Evolutionary conservation across 345 rosid genomes (phyloP).

Genomic region (Brassica rapa): DNA sequence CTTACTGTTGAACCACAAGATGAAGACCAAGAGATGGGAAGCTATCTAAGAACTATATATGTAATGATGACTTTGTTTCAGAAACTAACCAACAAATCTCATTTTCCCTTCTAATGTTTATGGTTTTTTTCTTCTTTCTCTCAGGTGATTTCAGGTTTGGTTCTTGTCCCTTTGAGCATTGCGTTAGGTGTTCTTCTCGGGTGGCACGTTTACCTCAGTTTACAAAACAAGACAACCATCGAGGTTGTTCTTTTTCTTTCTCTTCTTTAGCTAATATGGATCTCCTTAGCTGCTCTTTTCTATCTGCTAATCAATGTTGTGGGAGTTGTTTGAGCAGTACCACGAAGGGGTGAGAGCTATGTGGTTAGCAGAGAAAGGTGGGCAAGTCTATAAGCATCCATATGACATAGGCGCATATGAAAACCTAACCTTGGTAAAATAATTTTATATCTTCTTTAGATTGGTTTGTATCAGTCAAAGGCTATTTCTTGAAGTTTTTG

Average conservation of each 20-base stretch:
- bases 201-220: constrained; percentile 83
- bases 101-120: constrained; percentile 7
- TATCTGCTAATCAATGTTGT: constrained; percentile 8
- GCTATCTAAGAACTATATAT: constrained; percentile 62
- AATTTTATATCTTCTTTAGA: constrained; percentile 1
- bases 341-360: constrained; percentile 93
- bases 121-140: background rate
- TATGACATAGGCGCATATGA: constrained; percentile 73
- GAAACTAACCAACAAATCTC: background rate
- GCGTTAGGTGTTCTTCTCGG: constrained; percentile 77
- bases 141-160: constrained; percentile 74
- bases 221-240: constrained; percentile 86
- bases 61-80: constrained; percentile 42
- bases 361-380: constrained; percentile 97
- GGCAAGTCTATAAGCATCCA: constrained; percentile 79
- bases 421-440: constrained; percentile 65
- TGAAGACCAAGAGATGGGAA: constrained; percentile 61
- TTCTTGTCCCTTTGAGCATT: constrained; percentile 64
- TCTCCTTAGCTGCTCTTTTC: background rate
- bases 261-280: constrained; percentile 8
- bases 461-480: background rate
- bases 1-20: constrained; percentile 62
- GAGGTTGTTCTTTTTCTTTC: constrained; percentile 54
- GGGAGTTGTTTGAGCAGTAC: constrained; percentile 58
- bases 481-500: background rate